Percentiles rank a stretch among this genome's conserved stretches.
Conservation (phyloP, 2,329 filamentous ascomycete species). For the Mycosphaerella arachidis region DNA sequence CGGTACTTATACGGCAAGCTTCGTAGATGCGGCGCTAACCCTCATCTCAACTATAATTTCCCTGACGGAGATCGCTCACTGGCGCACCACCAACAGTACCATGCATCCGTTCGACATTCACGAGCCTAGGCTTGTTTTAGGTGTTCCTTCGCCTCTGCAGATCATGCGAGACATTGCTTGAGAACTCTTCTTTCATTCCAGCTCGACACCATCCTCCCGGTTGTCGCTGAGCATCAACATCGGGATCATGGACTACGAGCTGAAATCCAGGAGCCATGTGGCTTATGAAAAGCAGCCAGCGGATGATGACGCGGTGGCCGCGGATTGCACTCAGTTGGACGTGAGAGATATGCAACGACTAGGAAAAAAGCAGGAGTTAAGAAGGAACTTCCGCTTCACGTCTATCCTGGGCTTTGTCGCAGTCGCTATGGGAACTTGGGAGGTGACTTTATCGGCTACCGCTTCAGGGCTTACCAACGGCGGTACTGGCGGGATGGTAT, state of each 20-base stretch:
- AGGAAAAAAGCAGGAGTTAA: conserved; percentile 20
- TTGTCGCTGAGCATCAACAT: background rate
- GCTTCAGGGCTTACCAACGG: conserved; percentile 17
- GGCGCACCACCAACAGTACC: background rate
- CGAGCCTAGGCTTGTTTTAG: background rate
- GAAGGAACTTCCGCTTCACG: conserved; percentile 19
- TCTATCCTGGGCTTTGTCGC: conserved; percentile 27
- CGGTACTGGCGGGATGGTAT: conserved; percentile 15
- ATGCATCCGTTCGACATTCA: background rate
- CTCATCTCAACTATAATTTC: background rate
- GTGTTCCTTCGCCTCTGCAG: background rate
- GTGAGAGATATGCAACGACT: conserved; percentile 18
- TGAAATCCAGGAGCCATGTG: background rate
- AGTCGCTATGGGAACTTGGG: conserved; percentile 30
- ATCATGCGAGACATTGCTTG: background rate
- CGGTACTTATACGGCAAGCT: background rate
- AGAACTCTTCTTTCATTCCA: background rate
- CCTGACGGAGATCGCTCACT: background rate
- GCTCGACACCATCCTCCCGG: background rate
- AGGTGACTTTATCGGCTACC: conserved; percentile 12
- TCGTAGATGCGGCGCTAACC: background rate
- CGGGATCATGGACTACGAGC: conserved; percentile 2
- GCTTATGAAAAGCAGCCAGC: background rate
- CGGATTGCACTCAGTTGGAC: conserved; percentile 3
- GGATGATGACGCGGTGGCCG: background rate